Conservation (phyloP, 768 basidiomycete species). For the Hebeloma cylindrosporum region DNA sequence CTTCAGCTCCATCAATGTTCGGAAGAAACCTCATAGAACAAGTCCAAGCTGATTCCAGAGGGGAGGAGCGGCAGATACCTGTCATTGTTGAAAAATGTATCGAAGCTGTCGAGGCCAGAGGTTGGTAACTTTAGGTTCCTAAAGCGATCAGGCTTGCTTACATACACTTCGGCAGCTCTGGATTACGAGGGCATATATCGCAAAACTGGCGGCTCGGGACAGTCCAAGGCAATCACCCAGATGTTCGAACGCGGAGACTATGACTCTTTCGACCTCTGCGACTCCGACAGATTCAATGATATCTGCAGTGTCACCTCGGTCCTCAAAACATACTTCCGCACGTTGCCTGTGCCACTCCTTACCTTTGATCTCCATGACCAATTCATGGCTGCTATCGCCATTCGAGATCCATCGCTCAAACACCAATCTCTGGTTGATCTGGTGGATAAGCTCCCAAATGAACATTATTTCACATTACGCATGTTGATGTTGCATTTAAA, state of each 20-base stretch:
- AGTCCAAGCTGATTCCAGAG: slow-evolving; percentile 62
- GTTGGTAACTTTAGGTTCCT: slow-evolving; percentile 41
- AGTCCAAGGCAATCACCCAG: slow-evolving; percentile 91
- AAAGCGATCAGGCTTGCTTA: not conserved
- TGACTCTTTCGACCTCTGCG: slow-evolving; percentile 80
- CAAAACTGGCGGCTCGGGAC: slow-evolving; percentile 91
- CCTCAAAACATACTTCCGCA: slow-evolving; percentile 93
- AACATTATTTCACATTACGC: slow-evolving; percentile 85
- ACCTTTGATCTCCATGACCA: slow-evolving; percentile 90
- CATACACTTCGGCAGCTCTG: slow-evolving; percentile 55
- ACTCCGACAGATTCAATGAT: slow-evolving; percentile 92
- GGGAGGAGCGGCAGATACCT: slow-evolving; percentile 67
- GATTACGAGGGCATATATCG: slow-evolving; percentile 99
- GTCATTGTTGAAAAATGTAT: slow-evolving; percentile 96
- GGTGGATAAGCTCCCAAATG: slow-evolving; percentile 75
- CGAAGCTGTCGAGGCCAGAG: slow-evolving; percentile 83
- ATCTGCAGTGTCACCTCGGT: slow-evolving; percentile 96
- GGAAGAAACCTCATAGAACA: slow-evolving; percentile 88
- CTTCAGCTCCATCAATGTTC: slow-evolving; percentile 86
- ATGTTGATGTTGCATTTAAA: slow-evolving; percentile 85
- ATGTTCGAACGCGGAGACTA: slow-evolving; percentile 95
- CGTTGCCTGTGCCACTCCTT: slow-evolving; percentile 86
- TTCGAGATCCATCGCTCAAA: slow-evolving; percentile 63
- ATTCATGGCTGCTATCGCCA: slow-evolving; percentile 76
- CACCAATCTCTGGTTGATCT: slow-evolving; percentile 61